phyloP scores from a whole-genome alignment of 345 rosid genomes.

The Cardamine resedifolia region DNA sequence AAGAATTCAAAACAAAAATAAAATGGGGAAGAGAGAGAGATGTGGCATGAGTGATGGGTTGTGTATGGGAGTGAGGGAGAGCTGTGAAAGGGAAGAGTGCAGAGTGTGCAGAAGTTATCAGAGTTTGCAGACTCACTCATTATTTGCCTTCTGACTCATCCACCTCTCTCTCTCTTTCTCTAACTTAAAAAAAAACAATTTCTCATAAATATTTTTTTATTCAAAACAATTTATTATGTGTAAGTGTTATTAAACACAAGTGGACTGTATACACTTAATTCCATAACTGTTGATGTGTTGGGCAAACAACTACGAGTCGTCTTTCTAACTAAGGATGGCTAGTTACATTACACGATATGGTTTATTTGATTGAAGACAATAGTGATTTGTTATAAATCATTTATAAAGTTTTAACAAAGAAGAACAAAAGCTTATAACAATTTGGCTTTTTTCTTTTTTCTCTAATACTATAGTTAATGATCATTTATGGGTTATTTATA shows the following conservation, averaged over 20 bases:
- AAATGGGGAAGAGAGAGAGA: background rate
- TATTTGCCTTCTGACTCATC: constrained; percentile 30
- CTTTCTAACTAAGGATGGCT: background rate
- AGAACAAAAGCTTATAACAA: background rate
- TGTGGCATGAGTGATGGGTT: constrained; percentile 31
- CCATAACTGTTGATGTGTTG: background rate
- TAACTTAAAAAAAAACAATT: background rate
- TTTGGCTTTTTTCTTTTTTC: background rate
- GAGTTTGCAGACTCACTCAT: constrained; percentile 35
- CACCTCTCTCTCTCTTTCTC: background rate
- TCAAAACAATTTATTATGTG: background rate
- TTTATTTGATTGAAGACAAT: background rate
- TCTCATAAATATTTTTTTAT: background rate
- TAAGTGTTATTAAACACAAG: constrained; percentile 7
- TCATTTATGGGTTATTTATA: background rate
- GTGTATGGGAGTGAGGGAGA: constrained; percentile 36
- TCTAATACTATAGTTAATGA: background rate
- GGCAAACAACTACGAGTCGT: background rate
- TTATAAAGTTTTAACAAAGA: background rate
- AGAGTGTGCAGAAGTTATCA: constrained; percentile 33
- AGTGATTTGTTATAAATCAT: background rate
- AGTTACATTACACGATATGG: background rate
- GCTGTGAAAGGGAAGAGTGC: constrained; percentile 36
- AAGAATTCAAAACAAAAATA: background rate
- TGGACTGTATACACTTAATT: constrained; percentile 3